Percentiles rank a stretch among this genome's conserved stretches.
These are phyloP conservation scores for Pythium oligandrum DNA, from an alignment of 352 stramenopile species.

Conservation along the genomic window DNA sequence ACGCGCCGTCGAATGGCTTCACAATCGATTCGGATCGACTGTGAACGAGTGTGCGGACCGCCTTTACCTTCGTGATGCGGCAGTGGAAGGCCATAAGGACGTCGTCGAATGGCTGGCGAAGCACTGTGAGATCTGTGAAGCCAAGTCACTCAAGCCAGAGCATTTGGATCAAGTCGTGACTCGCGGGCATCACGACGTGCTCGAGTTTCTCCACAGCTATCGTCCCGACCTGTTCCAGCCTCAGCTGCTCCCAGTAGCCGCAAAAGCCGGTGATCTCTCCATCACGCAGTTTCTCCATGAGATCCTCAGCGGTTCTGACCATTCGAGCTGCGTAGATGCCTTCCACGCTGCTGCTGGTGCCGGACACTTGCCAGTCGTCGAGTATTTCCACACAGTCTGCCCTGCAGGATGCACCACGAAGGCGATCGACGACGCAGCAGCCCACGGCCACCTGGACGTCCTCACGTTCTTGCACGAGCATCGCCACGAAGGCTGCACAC, in stretches of 20 bases:
- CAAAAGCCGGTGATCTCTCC: neutral
- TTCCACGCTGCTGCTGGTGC: conserved; percentile 7
- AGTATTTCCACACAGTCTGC: conserved; percentile 11
- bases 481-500: conserved; percentile 4
- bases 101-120: neutral
- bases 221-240: neutral
- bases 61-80: neutral
- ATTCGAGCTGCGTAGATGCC: neutral
- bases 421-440: conserved; percentile 2
- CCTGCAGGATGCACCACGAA: neutral
- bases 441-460: conserved; percentile 1
- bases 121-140: neutral
- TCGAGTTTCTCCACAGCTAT: neutral
- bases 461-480: conserved; percentile 2
- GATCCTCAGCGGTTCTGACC: too few species aligned
- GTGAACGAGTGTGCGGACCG: neutral
- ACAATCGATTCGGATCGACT: neutral
- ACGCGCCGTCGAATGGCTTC: neutral
- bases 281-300: neutral
- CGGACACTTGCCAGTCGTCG: conserved; percentile 8
- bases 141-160: too few species aligned
- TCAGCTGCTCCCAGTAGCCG: neutral
- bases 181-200: too few species aligned
- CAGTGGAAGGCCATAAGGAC: neutral
- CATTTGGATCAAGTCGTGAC: too few species aligned